Evolutionary conservation across 495 filamentous ascomycete species (phyloP).

Genomic region (Pyrenula massariospora): DNA sequence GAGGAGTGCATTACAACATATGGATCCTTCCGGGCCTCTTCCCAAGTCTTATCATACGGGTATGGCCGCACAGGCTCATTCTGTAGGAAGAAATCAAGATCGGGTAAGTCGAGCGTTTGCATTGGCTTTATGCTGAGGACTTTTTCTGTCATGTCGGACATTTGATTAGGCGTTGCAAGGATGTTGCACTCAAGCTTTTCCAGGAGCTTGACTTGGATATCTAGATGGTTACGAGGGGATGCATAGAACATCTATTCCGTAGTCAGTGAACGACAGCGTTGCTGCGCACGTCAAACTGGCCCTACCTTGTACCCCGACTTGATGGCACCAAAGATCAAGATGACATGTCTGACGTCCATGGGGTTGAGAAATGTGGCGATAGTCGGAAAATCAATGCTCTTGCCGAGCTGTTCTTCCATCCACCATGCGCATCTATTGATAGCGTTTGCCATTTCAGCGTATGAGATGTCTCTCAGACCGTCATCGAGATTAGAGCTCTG

Average conservation of each 20-base stretch:
- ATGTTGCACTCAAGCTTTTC: constrained; percentile 11
- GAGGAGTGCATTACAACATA: too few relatives aligned
- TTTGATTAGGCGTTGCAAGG: too few relatives aligned
- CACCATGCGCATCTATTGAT: constrained; percentile 21
- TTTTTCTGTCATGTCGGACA: too few relatives aligned
- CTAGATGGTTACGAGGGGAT: constrained; percentile 18
- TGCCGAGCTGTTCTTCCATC: constrained; percentile 15
- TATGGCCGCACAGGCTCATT: constrained; percentile 1
- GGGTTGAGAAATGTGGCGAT: constrained; percentile 22
- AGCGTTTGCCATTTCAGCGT: constrained; percentile 31
- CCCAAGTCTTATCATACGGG: constrained; percentile 17
- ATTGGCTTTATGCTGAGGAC: constrained; percentile 4
- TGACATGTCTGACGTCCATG: constrained; percentile 23
- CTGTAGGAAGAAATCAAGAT: constrained; percentile 8
- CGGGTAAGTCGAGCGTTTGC: constrained; percentile 6
- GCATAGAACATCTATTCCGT: constrained; percentile 5
- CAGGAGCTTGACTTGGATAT: constrained; percentile 15
- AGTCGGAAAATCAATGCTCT: constrained; percentile 9
- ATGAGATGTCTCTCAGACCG: constrained; percentile 32
- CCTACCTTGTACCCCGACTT: constrained; percentile 28
- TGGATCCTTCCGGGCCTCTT: constrained; percentile 29
- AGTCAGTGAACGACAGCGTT: neutral
- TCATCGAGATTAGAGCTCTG: constrained; percentile 29
- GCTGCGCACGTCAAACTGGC: neutral
- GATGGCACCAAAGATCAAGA: constrained; percentile 21